phyloP scores from a whole-genome alignment of 179 eudicot genomes.

The Nepenthes alata region DNA sequence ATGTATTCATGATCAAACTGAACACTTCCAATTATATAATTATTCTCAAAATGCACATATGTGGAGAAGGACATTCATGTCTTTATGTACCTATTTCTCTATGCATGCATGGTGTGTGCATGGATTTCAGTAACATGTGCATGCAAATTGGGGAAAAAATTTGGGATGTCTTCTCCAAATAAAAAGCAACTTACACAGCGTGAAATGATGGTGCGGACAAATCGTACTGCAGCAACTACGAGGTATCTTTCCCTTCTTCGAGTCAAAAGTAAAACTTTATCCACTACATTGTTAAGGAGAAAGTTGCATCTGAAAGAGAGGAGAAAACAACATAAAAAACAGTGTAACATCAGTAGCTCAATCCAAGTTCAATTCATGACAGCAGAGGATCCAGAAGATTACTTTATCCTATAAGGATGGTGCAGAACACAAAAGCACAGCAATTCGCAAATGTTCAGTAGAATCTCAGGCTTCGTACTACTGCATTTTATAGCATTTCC shows the following conservation, averaged over 20 bases:
- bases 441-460: slow-evolving; percentile 67
- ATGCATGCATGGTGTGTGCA: no score
- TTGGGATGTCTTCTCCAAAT: not conserved
- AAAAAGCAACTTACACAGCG: slow-evolving; percentile 57
- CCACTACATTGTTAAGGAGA: slow-evolving; percentile 60
- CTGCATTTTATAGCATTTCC: slow-evolving; percentile 23
- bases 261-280: slow-evolving; percentile 65
- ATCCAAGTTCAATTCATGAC: slow-evolving; percentile 7
- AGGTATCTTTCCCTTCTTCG: slow-evolving; percentile 78
- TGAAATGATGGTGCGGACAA: slow-evolving; percentile 68
- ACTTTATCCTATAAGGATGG: slow-evolving; percentile 87
- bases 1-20: no score
- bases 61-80: no score
- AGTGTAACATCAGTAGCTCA: slow-evolving; percentile 8
- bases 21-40: no score
- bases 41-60: no score
- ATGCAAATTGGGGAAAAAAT: not conserved
- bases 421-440: slow-evolving; percentile 85
- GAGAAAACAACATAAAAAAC: slow-evolving; percentile 7
- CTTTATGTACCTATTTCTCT: no score
- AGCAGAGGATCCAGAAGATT: slow-evolving; percentile 12
- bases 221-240: slow-evolving; percentile 83
- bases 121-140: no score
- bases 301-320: slow-evolving; percentile 63
- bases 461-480: slow-evolving; percentile 69